Percentiles rank a stretch among this genome's conserved stretches.
Evolutionary conservation across 2,329 filamentous ascomycete species (phyloP).

Genomic region (Xylaria arbuscula): DNA sequence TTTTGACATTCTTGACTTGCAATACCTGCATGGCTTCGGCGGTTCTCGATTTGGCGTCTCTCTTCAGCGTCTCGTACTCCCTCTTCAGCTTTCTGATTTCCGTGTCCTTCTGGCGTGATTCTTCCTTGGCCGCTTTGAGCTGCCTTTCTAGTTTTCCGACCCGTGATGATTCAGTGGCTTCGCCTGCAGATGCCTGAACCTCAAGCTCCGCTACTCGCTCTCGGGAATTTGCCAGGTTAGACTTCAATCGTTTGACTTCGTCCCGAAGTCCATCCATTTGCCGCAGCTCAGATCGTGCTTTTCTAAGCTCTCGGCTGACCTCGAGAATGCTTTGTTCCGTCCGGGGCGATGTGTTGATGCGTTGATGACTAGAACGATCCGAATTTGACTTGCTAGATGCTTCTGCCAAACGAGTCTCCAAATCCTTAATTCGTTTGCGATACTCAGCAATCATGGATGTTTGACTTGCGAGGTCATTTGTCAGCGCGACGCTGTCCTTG

Average conservation of each 20-base stretch:
- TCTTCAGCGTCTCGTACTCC: slow-evolving; percentile 66
- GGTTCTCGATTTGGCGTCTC: slow-evolving; percentile 64
- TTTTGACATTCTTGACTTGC: slow-evolving; percentile 67
- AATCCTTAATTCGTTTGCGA: slow-evolving; percentile 67
- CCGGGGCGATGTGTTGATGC: slow-evolving; percentile 59
- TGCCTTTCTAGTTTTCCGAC: slow-evolving; percentile 56
- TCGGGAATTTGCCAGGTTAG: slow-evolving; percentile 61
- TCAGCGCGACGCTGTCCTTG: slow-evolving; percentile 59
- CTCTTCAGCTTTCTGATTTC: slow-evolving; percentile 61
- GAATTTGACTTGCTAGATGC: slow-evolving; percentile 52
- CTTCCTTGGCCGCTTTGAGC: slow-evolving; percentile 58
- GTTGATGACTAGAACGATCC: slow-evolving; percentile 49
- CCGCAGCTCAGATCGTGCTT: slow-evolving; percentile 64
- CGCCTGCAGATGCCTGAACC: slow-evolving; percentile 50
- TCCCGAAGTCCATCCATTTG: slow-evolving; percentile 63
- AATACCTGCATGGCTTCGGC: slow-evolving; percentile 66
- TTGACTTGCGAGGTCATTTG: slow-evolving; percentile 67
- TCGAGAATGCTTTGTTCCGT: slow-evolving; percentile 65
- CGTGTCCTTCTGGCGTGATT: slow-evolving; percentile 60
- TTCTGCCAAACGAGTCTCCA: slow-evolving; percentile 63
- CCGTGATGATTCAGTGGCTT: slow-evolving; percentile 47
- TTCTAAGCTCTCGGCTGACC: slow-evolving; percentile 64
- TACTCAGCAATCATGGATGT: slow-evolving; percentile 69
- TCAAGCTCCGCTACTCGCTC: slow-evolving; percentile 55
- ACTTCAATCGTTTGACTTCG: slow-evolving; percentile 64